Base-by-base conservation (phyloP, 331 rosid genomes). In the Acacia concinna region DNA sequence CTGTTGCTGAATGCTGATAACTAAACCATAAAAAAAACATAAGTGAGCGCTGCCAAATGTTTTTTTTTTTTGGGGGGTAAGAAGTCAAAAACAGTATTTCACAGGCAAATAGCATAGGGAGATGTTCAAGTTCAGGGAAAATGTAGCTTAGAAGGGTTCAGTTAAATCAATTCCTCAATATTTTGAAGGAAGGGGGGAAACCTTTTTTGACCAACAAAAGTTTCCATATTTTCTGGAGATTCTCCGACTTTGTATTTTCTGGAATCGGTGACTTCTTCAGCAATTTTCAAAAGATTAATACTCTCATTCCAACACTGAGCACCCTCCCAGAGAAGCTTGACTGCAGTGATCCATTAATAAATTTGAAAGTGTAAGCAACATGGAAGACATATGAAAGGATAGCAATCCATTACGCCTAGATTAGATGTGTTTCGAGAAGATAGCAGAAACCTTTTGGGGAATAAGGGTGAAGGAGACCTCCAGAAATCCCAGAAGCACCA, bases 391-490 rank as follows among this genome's bases (percentile, higher is more conserved):
- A 32, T 8, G 44, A 72, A 76, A 40, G 4, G 11, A 67, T 68
- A 79, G 76, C 1, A 44, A 74, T 52, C 49, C 80, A 64, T 21
- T 27, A 38, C 3, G 67, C 13, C 25, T 68, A 71, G 49, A 71
- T 11, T 44, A 18, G 14, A 47, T 18, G 43, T 11, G 34, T 8
- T 70, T 63, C 27, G 62, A 69, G 73, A 77, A 62, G 27, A 77
- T 68, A 78, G 67, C 56, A 69, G 68, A 62, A 69, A 87, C 96
- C 97, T 91, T 95, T 93, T 8, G 99, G 97, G 57, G 97, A 92
- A 85, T 95, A 95, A 80, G 99, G 99, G 71, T 95, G 99, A 73
- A 95, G 90, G 43, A 95, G 96, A 43, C 99, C 99, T 34, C 97
- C 96, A 65, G 98, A 85, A 52, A 95, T 80, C 59, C 97, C 98